These are phyloP conservation scores for Apiotrichum brassicae DNA, from an alignment of 1,284 basidiomycete genomes.

Conservation along the genomic window DNA sequence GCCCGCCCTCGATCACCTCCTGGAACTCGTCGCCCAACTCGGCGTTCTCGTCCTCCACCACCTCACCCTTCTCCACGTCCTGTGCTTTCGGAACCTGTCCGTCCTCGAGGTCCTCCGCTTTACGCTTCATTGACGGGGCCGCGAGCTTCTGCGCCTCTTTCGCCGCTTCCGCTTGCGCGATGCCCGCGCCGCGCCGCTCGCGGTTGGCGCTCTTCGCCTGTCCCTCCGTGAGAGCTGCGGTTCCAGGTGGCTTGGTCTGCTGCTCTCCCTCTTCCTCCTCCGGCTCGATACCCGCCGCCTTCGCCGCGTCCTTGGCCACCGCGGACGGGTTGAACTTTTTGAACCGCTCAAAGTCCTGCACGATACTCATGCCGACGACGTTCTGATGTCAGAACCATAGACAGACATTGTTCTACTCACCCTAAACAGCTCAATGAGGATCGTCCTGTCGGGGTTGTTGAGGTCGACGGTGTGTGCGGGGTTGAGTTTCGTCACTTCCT, in stretches of 20 bases:
- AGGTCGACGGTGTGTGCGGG: slow-evolving; percentile 36
- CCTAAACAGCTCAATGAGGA: slow-evolving; percentile 36
- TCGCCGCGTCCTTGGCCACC: slow-evolving; percentile 18
- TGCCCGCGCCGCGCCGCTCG: slow-evolving; percentile 8
- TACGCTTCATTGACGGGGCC: slow-evolving; percentile 8
- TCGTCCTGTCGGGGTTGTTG: slow-evolving; percentile 32
- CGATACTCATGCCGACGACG: slow-evolving; percentile 29
- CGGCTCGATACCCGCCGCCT: slow-evolving; percentile 4
- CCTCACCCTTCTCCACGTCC: slow-evolving; percentile 17
- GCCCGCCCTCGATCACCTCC: slow-evolving; percentile 15
- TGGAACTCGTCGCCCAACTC: slow-evolving; percentile 17
- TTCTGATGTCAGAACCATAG: slow-evolving; percentile 19
- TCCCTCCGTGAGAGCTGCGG: not conserved
- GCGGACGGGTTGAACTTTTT: slow-evolving; percentile 30
- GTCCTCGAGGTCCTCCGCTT: slow-evolving; percentile 12
- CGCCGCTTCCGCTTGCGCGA: slow-evolving; percentile 3
- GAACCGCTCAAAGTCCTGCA: slow-evolving; percentile 35
- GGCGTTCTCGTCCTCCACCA: slow-evolving; percentile 15
- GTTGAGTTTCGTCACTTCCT: slow-evolving; percentile 27
- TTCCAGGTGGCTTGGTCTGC: not conserved
- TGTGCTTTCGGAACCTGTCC: slow-evolving; percentile 9
- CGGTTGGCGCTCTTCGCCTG: slow-evolving; percentile 9
- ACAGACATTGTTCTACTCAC: slow-evolving; percentile 14
- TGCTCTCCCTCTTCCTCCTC: not conserved
- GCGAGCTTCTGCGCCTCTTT: not conserved